Percentiles rank a stretch among this genome's conserved stretches.
phyloP scores from a whole-genome alignment of 768 basidiomycete species.

The Tylopilus rubrobrunneus region DNA sequence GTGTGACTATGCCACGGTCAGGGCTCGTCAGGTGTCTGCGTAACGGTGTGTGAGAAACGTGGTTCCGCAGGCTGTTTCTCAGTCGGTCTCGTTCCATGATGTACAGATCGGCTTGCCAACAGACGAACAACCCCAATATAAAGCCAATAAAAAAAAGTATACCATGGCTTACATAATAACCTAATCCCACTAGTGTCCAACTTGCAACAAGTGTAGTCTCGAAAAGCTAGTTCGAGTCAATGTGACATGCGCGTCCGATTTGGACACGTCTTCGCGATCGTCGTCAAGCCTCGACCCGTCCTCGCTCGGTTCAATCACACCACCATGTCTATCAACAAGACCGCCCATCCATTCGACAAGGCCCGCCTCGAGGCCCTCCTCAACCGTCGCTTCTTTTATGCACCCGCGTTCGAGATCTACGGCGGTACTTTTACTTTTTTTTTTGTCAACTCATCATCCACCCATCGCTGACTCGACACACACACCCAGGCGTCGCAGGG shows the following conservation, averaged over 20 bases:
- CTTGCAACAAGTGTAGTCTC: background rate
- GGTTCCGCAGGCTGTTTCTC: too few species aligned
- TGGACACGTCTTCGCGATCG: slow-evolving; percentile 5
- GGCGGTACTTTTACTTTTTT: slow-evolving; percentile 53
- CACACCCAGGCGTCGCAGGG: slow-evolving; percentile 73
- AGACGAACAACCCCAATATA: too few species aligned
- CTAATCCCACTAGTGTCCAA: background rate
- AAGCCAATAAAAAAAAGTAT: too few species aligned
- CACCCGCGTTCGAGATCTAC: slow-evolving; percentile 98
- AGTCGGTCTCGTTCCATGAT: background rate
- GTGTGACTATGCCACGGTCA: too few species aligned
- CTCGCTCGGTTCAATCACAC: slow-evolving; percentile 17
- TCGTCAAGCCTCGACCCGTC: background rate
- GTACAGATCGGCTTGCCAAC: too few species aligned
- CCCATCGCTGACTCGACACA: background rate
- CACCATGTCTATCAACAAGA: slow-evolving; percentile 60
- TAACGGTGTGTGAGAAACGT: too few species aligned
- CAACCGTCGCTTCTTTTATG: slow-evolving; percentile 92
- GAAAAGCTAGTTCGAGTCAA: background rate
- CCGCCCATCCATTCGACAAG: slow-evolving; percentile 86
- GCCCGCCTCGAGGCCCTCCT: slow-evolving; percentile 77
- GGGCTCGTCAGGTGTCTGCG: too few species aligned
- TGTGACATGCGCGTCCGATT: slow-evolving; percentile 25
- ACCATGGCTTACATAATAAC: background rate
- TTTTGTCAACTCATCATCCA: background rate